A percentile compares a stretch with the other conserved stretches of the same genome.
Conservation (phyloP, 345 rosid species). For the Hibiscus syriacus region DNA sequence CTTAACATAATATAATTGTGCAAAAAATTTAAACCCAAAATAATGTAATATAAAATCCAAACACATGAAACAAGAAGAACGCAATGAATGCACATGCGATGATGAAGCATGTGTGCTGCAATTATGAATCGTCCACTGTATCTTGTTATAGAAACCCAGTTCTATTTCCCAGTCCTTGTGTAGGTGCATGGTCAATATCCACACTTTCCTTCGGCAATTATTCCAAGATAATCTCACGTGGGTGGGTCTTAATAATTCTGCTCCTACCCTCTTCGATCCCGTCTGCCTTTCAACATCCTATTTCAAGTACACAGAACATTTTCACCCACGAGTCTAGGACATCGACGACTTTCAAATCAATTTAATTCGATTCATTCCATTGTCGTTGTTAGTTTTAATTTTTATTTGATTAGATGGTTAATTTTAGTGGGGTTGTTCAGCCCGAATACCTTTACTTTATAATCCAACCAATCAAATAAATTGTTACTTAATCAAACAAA, state of each 20-base stretch:
- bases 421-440: too few species aligned
- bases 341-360: neutral
- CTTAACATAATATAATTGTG: too few species aligned
- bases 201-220: neutral
- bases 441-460: too few species aligned
- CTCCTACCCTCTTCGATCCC: neutral
- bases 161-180: neutral
- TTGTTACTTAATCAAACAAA: too few species aligned
- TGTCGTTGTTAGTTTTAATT: too few species aligned
- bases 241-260: constrained; percentile 10
- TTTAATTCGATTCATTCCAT: neutral
- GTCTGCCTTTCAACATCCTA: neutral
- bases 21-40: neutral
- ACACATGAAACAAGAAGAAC: constrained; percentile 21
- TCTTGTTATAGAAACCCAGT: neutral
- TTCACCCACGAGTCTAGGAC: neutral
- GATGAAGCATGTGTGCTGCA: constrained; percentile 18
- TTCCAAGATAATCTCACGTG: constrained; percentile 27
- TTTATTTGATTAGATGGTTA: too few species aligned
- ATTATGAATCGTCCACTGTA: constrained; percentile 12
- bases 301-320: neutral
- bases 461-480: too few species aligned
- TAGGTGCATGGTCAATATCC: constrained; percentile 18
- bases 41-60: constrained; percentile 10
- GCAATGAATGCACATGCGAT: constrained; percentile 22